Base-by-base conservation (phyloP, 768 basidiomycete species). In the Tulasnella sp. region DNA sequence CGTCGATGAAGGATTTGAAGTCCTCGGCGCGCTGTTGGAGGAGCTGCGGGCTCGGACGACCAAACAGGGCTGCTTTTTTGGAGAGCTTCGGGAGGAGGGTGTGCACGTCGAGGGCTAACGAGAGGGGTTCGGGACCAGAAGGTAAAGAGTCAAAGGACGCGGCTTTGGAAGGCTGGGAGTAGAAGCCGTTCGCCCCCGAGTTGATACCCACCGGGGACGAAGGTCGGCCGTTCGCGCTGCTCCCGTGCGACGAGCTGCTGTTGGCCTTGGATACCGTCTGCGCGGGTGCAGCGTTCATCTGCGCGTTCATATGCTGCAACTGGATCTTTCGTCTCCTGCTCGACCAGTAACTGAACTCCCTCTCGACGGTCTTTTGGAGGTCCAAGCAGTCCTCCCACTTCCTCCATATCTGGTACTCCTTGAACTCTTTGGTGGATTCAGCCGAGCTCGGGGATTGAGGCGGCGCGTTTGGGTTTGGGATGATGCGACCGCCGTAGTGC, bases 301-400 rank as follows among this genome's bases (percentile, higher is more conserved):
- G 63, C 6, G 42, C 41, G 5, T 34, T 26, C 40, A 44, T 52
- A 32, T 69, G 5, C 22, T 52, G 41, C 42, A 67, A 22, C 66
- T 42, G 40, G 7, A 59, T 59, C 63, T 72, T 72, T 22, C 71
- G 37, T 22, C 64, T 39, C 40, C 39, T 63, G 71, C 37, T 40
- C 1, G 59, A 63, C 26, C 64, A 40, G 59, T 64, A 72, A 39
- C 59, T 66, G 62, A 72, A 73, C 42, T 73, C 72, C 32, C 67
- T 36, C 52, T 73, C 72, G 22, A 73, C 47, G 29, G 59, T 62
- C 65, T 59, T 67, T 73, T 73, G 72, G 5, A 73, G 65, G 14
- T 73, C 72, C 41, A 73, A 65, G 52, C 72, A 73, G 39, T 73
- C 72, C 65, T 73, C 72, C 72, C 72, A 73, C 35, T 73, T 73